Evolutionary conservation across 345 rosid genomes (phyloP).

Genomic region (Aquilaria yunnanensis): DNA sequence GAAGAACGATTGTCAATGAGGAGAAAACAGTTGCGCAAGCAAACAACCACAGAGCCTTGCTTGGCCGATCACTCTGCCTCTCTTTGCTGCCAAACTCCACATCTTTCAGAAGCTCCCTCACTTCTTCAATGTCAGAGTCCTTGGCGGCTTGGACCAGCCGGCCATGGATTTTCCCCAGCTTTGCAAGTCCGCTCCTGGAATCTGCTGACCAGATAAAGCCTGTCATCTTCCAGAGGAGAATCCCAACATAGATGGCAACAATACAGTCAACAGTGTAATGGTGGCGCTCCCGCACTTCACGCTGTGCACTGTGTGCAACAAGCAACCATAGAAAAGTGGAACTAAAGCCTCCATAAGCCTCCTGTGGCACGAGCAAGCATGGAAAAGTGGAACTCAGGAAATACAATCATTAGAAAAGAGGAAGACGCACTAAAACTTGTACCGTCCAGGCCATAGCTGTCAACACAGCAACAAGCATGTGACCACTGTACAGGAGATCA

Average conservation of each 20-base stretch:
- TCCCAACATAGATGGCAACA: conserved; percentile 81
- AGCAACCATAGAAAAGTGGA: conserved; percentile 80
- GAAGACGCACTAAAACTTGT: conserved; percentile 11
- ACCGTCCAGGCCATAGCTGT: conserved; percentile 99
- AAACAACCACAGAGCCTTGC: conserved; percentile 53
- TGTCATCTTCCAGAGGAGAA: conserved; percentile 93
- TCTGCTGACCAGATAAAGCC: conserved; percentile 69
- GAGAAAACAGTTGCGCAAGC: conserved; percentile 48
- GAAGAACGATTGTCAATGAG: conserved; percentile 49
- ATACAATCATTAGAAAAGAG: conserved; percentile 2
- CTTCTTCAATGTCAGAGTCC: conserved; percentile 83
- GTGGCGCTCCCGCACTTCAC: conserved; percentile 85
- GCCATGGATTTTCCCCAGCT: conserved; percentile 66
- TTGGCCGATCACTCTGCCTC: conserved; percentile 31
- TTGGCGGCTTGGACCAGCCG: conserved; percentile 76
- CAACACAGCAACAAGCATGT: conserved; percentile 89
- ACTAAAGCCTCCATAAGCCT: conserved; percentile 86
- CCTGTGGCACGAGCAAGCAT: conserved; percentile 35
- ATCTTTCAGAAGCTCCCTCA: conserved; percentile 71
- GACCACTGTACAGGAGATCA: conserved; percentile 92
- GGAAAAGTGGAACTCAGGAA: conserved; percentile 3
- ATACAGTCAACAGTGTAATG: conserved; percentile 87
- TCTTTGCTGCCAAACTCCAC: conserved; percentile 42
- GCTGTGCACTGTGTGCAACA: conserved; percentile 77
- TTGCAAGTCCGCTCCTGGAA: conserved; percentile 29